Evolutionary conservation across 2,329 filamentous ascomycete genomes (phyloP).

Genomic region (Colletotrichum orchidophilum): DNA sequence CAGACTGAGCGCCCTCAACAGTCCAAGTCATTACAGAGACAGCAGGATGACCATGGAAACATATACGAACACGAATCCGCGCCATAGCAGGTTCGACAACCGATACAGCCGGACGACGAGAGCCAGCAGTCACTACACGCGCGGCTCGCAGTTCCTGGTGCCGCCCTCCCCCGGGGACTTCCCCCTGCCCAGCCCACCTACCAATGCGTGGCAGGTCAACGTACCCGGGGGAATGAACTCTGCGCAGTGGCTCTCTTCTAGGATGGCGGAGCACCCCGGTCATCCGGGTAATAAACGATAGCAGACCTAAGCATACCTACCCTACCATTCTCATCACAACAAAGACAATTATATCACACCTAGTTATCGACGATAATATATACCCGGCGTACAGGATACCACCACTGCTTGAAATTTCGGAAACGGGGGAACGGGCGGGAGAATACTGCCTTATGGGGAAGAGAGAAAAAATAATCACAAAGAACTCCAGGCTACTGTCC

Average conservation of each 20-base stretch:
- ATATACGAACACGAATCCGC: constrained; percentile 1
- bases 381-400: constrained; percentile 7
- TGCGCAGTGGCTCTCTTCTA: constrained; percentile 22
- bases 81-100: neutral
- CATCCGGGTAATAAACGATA: neutral
- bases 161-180: neutral
- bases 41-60: constrained; percentile 1
- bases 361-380: neutral
- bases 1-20: neutral
- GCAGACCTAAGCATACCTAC: neutral
- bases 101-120: constrained; percentile 17
- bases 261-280: constrained; percentile 21
- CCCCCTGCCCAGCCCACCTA: constrained; percentile 10
- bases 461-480: neutral
- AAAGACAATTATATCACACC: neutral
- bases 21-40: neutral
- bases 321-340: neutral
- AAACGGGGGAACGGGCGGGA: neutral
- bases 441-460: neutral
- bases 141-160: constrained; percentile 17
- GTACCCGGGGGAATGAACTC: constrained; percentile 6
- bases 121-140: constrained; percentile 15
- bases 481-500: neutral
- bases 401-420: neutral
- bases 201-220: constrained; percentile 15